Conservation (phyloP, 1,284 basidiomycete genomes). For the Puccinia triticina region DNA sequence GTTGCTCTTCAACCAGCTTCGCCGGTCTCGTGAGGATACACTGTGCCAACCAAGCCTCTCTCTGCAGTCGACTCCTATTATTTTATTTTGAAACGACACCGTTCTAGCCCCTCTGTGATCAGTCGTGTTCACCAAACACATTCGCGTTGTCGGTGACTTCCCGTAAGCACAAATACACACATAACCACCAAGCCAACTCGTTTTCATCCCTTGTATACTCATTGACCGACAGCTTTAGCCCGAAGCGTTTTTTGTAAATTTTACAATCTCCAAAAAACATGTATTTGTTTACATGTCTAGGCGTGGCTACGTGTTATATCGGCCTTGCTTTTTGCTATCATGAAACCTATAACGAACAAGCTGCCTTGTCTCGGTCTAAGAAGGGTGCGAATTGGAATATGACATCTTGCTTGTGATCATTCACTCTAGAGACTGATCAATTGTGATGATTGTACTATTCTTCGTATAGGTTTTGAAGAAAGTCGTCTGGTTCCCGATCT, state of each 20-base stretch:
- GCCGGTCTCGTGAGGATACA: too few species aligned
- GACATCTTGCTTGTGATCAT: background rate
- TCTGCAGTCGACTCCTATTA: too few species aligned
- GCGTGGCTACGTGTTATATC: background rate
- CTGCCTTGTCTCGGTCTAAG: background rate
- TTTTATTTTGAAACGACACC: too few species aligned
- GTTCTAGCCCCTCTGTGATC: too few species aligned
- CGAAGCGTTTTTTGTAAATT: background rate
- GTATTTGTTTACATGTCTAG: background rate
- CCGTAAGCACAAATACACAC: background rate
- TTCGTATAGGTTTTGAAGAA: background rate
- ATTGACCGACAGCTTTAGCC: background rate
- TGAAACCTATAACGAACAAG: constrained; percentile 16
- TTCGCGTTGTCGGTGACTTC: background rate
- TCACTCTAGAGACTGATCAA: background rate
- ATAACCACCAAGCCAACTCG: background rate
- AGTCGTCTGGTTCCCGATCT: constrained; percentile 11
- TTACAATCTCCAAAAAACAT: background rate
- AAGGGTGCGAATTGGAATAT: background rate
- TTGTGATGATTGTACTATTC: background rate
- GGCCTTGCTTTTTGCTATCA: background rate
- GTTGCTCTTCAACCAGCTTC: too few species aligned
- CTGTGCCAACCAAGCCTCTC: too few species aligned
- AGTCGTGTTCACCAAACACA: too few species aligned
- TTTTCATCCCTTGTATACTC: background rate